Percentiles rank a stretch among this genome's conserved stretches.
Evolutionary conservation across 2,329 filamentous ascomycete genomes (phyloP).

Genomic region (Fusarium nurragi): DNA sequence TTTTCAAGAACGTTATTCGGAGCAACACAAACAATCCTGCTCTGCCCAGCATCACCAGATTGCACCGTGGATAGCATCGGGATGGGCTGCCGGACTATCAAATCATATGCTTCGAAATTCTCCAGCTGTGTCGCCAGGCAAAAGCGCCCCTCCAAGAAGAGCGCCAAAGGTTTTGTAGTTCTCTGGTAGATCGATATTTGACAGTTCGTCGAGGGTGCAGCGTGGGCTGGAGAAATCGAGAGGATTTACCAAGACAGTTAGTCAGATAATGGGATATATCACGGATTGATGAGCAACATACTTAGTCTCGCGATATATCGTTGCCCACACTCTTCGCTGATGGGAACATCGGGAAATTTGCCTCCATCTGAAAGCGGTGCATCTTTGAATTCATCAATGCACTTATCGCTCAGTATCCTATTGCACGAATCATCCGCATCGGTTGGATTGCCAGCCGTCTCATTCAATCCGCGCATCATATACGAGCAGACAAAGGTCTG

Average conservation of each 20-base stretch:
- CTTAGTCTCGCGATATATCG: background rate
- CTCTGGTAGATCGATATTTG: background rate
- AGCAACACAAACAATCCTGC: background rate
- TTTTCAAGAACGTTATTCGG: background rate
- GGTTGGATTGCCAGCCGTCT: background rate
- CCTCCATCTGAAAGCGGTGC: background rate
- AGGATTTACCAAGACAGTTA: background rate
- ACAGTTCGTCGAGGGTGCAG: background rate
- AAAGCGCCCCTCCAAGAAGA: background rate
- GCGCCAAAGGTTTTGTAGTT: background rate
- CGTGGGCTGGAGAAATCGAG: background rate
- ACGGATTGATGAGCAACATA: background rate
- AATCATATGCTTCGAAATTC: background rate
- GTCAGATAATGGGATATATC: accelerated
- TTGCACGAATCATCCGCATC: background rate
- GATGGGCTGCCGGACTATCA: background rate
- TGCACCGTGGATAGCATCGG: background rate
- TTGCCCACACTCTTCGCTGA: background rate
- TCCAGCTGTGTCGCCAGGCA: background rate
- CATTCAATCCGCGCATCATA: background rate
- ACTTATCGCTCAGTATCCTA: background rate
- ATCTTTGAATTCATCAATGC: background rate
- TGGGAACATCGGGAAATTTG: background rate
- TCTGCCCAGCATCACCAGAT: too few relatives aligned
- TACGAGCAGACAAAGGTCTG: background rate